phyloP scores from a whole-genome alignment of 352 stramenopile genomes.

The Globisporangium alternatum region DNA sequence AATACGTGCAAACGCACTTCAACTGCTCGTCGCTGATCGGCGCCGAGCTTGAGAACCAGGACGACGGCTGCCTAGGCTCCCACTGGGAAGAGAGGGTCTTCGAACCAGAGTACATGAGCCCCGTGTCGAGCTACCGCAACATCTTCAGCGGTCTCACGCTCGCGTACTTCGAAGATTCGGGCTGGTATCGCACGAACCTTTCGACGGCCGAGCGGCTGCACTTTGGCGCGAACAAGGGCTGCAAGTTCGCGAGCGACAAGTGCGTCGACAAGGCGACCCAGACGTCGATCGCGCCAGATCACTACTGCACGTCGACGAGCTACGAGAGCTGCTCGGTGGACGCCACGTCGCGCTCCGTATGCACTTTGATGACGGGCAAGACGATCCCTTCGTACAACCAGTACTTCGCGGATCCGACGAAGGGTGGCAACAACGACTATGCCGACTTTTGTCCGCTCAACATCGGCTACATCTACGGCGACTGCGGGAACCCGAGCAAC shows the following conservation, averaged over 20 bases:
- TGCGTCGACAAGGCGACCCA: conserved; percentile 59
- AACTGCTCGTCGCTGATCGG: conserved; percentile 50
- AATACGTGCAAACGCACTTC: conserved; percentile 68
- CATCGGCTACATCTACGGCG: conserved; percentile 56
- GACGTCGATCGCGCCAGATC: conserved; percentile 39
- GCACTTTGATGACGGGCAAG: conserved; percentile 39
- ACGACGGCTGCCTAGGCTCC: conserved; percentile 67
- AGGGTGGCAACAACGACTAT: conserved; percentile 61
- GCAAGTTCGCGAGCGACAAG: conserved; percentile 57
- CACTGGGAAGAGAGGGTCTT: conserved; percentile 87
- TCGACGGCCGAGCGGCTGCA: conserved; percentile 49
- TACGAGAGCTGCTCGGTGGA: conserved; percentile 78
- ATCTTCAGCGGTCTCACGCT: conserved; percentile 68
- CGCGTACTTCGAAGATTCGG: conserved; percentile 82
- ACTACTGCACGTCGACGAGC: conserved; percentile 60
- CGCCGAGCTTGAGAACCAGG: conserved; percentile 77
- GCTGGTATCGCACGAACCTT: conserved; percentile 71
- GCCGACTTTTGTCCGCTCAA: conserved; percentile 82
- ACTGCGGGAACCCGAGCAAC: conserved; percentile 64
- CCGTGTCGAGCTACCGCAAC: conserved; percentile 73
- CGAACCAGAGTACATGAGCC: conserved; percentile 80
- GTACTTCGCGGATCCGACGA: conserved; percentile 55
- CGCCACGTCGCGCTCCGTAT: conserved; percentile 62
- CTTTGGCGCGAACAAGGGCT: conserved; percentile 67
- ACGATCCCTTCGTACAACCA: conserved; percentile 48